Evolutionary conservation across 2,329 filamentous ascomycete species (phyloP), one percentile per base, ranked within the genome.

Genomic region (Colletotrichum melonis): DNA sequence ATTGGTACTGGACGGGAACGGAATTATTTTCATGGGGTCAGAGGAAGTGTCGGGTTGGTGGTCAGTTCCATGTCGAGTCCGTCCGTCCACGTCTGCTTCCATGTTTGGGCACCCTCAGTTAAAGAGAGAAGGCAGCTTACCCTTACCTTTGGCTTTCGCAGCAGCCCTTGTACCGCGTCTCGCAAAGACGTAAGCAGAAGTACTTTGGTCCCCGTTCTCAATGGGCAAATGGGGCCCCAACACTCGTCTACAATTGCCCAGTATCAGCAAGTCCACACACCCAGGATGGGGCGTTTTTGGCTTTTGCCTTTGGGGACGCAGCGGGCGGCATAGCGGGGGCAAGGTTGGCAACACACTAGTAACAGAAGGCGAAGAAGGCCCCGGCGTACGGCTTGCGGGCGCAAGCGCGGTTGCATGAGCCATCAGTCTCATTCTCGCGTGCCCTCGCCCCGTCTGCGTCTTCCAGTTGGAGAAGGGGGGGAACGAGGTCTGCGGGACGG

Each of bases 281-380:
- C 42, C 52, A 65, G 32, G 24, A 73, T 62, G 71, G 67, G 56
- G 67, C 67, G 71, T 62, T 52, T 70, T 70, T 70, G 66, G 70
- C 70, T 73, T 73, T 72, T 69, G 22, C 32, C 32, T 52, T 73
- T 71, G 67, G 67, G 67, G 38, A 71, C 49, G 60, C 60, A 70
- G 70, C 70, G 67, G 71, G 71, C 71, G 67, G 71, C 67, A 70
- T 56, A 62, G 67, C 60, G 60, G 56, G 63, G 71, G 55, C 67
- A 73, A 70, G 71, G 67, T 70, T 71, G 60, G 71, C 28, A 65
- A 28, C 62, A 64, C 55, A 49, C 67, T 73, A 60, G 70, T 49
- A 57, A 68, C 32, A 55, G 52, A 62, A 65, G 68, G 67, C 70
- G 70, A 73, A 62, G 57, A 57, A 32, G 57, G 60, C 35, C 67